These are phyloP conservation scores for Neonectria neomacrospora DNA, from an alignment of 2,329 filamentous ascomycete genomes.

Conservation along the genomic window DNA sequence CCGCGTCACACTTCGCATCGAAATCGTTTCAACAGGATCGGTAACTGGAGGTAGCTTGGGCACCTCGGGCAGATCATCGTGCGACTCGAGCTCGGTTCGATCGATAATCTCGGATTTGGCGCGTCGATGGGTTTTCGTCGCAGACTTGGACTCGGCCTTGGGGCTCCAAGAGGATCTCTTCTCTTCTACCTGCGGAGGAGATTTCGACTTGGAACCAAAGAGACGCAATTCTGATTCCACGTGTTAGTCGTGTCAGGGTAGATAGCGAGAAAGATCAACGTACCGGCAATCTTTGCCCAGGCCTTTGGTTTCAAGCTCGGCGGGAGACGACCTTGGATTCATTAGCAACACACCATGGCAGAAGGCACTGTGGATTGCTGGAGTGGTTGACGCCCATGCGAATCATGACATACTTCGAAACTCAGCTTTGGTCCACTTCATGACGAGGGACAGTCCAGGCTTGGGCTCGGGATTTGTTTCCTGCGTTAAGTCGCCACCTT, in stretches of 20 bases:
- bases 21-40: not conserved
- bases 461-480: not conserved
- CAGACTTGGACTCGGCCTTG: not conserved
- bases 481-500: not conserved
- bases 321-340: slow-evolving; percentile 1
- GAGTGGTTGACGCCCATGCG: not conserved
- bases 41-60: not conserved
- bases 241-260: not conserved
- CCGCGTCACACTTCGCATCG: not conserved
- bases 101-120: slow-evolving; percentile 15
- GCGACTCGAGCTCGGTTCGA: not conserved
- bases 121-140: not conserved
- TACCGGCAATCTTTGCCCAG: slow-evolving; percentile 24
- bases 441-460: not conserved
- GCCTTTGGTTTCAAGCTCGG: slow-evolving; percentile 13
- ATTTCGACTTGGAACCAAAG: slow-evolving; percentile 8
- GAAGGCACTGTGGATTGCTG: not conserved
- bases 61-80: not conserved
- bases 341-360: not conserved
- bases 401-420: slow-evolving; percentile 14
- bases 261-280: not conserved
- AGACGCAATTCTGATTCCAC: slow-evolving; percentile 10
- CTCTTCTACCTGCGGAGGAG: not conserved
- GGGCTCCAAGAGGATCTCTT: not conserved
- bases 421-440: slow-evolving; percentile 26